Evolutionary conservation across 1,139 yeast genomes (phyloP).

Genomic region (Magnusiomyces paraingens): DNA sequence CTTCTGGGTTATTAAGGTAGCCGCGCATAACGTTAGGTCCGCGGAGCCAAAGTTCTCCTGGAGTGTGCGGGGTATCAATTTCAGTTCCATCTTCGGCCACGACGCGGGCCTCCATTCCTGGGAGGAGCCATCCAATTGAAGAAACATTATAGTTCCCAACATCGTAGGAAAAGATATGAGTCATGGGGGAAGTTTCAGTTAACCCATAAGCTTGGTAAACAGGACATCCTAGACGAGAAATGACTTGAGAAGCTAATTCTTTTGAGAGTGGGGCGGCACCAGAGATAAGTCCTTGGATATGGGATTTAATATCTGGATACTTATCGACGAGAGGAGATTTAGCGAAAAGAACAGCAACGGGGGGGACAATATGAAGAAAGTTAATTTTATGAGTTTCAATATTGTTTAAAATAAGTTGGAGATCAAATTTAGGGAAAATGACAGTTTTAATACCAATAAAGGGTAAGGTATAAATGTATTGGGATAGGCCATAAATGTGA

Average conservation of each 20-base stretch:
- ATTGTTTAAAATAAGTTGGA: constrained; percentile 28
- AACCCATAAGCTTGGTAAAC: constrained; percentile 68
- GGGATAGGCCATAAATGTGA: constrained; percentile 34
- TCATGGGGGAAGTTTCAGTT: constrained; percentile 42
- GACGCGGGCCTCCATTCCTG: constrained; percentile 43
- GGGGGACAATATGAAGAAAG: constrained; percentile 33
- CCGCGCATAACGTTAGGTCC: constrained; percentile 65
- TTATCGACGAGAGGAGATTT: constrained; percentile 33
- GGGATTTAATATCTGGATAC: constrained; percentile 25
- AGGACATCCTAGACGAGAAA: constrained; percentile 19
- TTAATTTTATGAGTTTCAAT: constrained; percentile 28
- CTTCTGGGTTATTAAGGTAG: constrained; percentile 52
- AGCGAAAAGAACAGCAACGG: constrained; percentile 35
- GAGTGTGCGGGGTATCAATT: constrained; percentile 47
- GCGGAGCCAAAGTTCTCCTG: constrained; percentile 57
- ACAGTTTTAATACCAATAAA: constrained; percentile 25
- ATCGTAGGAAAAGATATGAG: constrained; percentile 22
- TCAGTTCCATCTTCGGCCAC: constrained; percentile 42
- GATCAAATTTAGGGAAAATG: constrained; percentile 31
- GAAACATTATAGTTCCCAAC: constrained; percentile 20
- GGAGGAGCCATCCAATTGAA: constrained; percentile 44
- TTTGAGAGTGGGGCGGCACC: constrained; percentile 38
- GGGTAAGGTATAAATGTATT: constrained; percentile 24
- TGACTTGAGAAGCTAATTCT: constrained; percentile 25
- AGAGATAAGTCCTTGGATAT: constrained; percentile 24